Conservation (phyloP, 805 yeast genomes). For the Pichia paraexigua region DNA sequence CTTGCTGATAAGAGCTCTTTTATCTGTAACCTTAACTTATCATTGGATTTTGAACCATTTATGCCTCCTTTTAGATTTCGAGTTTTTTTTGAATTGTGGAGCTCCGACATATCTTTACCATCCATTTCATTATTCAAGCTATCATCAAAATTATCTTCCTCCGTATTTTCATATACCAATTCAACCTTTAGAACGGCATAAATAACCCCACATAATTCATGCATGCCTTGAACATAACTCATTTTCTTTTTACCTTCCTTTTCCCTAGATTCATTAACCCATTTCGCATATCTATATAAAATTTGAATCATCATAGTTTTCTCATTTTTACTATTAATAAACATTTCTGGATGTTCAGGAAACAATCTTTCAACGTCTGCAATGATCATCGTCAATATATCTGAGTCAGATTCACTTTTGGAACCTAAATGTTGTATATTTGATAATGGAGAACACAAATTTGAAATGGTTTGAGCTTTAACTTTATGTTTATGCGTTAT, state of each 20-base stretch:
- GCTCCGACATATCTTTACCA: conserved; percentile 16
- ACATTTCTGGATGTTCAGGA: conserved; percentile 32
- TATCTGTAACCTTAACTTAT: conserved; percentile 28
- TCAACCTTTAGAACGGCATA: conserved; percentile 35
- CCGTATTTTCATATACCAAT: conserved; percentile 14
- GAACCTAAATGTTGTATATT: not conserved
- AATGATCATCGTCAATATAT: conserved; percentile 36
- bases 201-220: conserved; percentile 44
- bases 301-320: conserved; percentile 32
- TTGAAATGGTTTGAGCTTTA: not conserved
- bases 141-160: not conserved
- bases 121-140: not conserved
- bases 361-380: conserved; percentile 46
- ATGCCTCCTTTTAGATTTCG: conserved; percentile 3
- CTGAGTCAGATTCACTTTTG: conserved; percentile 27
- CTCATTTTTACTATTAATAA: conserved; percentile 23
- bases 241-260: conserved; percentile 1
- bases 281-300: conserved; percentile 42
- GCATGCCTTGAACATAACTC: conserved; percentile 44
- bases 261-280: conserved; percentile 22
- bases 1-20: conserved; percentile 32
- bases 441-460: conserved; percentile 9
- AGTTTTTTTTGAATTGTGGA: conserved; percentile 1
- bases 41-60: not conserved
- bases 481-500: conserved; percentile 5